These are phyloP conservation scores for Hypomontagnella monticulosa DNA, from an alignment of 495 filamentous ascomycete genomes.

Conservation along the genomic window DNA sequence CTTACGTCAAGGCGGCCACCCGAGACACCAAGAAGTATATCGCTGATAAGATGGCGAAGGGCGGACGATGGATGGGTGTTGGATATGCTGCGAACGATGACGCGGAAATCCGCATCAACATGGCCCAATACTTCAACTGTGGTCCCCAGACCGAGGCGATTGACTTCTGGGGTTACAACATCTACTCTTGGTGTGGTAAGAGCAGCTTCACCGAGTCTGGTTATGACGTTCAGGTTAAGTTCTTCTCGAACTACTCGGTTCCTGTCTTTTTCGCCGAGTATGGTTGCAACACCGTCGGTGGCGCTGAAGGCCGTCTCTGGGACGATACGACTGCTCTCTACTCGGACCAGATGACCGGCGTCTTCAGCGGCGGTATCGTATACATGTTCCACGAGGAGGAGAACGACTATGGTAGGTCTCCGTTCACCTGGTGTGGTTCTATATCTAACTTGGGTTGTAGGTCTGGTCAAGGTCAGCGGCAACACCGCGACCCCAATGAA, in stretches of 20 bases:
- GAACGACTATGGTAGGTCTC: conserved; percentile 79
- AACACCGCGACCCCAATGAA: conserved; percentile 66
- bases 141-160: conserved; percentile 70
- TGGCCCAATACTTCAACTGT: conserved; percentile 95
- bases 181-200: conserved; percentile 96
- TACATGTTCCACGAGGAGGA: conserved; percentile 97
- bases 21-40: conserved; percentile 96
- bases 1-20: conserved; percentile 95
- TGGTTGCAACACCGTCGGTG: conserved; percentile 77
- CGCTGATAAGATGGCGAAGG: conserved; percentile 62
- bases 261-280: conserved; percentile 99
- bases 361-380: conserved; percentile 94
- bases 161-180: conserved; percentile 99
- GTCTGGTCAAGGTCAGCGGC: conserved; percentile 72
- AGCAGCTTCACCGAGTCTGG: conserved; percentile 77
- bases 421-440: background rate
- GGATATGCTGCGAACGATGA: conserved; percentile 97
- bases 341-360: conserved; percentile 77
- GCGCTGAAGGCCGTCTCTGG: conserved; percentile 76
- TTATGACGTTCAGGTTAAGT: conserved; percentile 79
- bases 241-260: conserved; percentile 87
- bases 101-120: conserved; percentile 73
- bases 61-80: conserved; percentile 83
- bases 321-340: conserved; percentile 88
- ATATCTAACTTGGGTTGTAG: conserved; percentile 35